phyloP scores from a whole-genome alignment of 2,329 filamentous ascomycete genomes.

The Xylariaceae sp. region DNA sequence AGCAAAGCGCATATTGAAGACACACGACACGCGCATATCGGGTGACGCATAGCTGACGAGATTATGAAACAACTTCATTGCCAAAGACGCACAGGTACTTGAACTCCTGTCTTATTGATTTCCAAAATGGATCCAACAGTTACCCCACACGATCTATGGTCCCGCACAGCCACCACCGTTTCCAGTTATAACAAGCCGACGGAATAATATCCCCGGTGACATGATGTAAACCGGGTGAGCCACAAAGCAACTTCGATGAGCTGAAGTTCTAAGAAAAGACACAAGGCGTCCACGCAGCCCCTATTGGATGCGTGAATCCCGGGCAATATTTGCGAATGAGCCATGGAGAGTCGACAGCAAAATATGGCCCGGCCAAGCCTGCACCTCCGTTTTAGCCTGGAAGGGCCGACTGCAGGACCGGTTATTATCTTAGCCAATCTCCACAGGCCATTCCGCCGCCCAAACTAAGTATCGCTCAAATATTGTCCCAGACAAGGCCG shows the following conservation, averaged over 20 bases:
- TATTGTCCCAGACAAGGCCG: too few species aligned
- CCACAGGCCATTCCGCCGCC: constrained; percentile 24
- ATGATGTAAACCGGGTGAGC: background rate
- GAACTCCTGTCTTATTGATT: too few species aligned
- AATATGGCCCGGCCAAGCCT: constrained; percentile 24
- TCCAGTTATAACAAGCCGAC: too few species aligned
- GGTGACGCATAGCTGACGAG: constrained; percentile 6
- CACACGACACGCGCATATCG: constrained; percentile 16
- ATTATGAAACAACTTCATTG: constrained; percentile 11
- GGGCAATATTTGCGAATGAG: constrained; percentile 18
- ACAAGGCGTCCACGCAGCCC: constrained; percentile 17
- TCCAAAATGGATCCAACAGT: too few species aligned
- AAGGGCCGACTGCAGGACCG: constrained; percentile 36
- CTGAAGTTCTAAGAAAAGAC: constrained; percentile 15
- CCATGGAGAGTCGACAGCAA: constrained; percentile 21
- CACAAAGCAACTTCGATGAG: constrained; percentile 2
- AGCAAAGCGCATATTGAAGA: constrained; percentile 18
- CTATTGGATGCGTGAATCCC: constrained; percentile 13
- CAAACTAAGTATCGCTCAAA: too few species aligned
- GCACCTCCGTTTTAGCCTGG: constrained; percentile 39
- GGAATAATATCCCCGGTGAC: background rate
- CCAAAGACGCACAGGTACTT: too few species aligned
- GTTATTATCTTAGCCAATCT: constrained; percentile 37
- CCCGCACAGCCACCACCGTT: too few species aligned
- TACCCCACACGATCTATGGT: too few species aligned